Evolutionary conservation across 1,284 basidiomycete species (phyloP).

Genomic region (Tranzscheliella williamsii): DNA sequence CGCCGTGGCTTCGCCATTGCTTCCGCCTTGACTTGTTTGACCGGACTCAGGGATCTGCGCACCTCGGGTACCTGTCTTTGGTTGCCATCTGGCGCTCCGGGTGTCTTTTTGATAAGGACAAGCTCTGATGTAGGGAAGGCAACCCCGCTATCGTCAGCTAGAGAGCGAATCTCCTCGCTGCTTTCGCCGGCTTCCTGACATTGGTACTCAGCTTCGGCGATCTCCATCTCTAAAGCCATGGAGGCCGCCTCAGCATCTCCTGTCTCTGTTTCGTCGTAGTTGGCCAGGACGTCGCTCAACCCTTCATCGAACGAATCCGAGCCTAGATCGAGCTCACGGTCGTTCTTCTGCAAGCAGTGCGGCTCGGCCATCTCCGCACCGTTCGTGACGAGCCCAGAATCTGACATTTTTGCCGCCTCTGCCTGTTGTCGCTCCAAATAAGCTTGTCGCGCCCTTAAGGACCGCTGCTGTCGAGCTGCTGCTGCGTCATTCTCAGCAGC

Average conservation of each 20-base stretch:
- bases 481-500: background rate
- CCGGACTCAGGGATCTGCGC: conserved; percentile 26
- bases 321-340: conserved; percentile 14
- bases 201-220: conserved; percentile 2
- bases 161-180: no score
- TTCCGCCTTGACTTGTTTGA: conserved; percentile 32
- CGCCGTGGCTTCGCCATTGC: conserved; percentile 11
- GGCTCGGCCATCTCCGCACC: no score
- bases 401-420: conserved; percentile 5
- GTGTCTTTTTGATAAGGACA: conserved; percentile 12
- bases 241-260: conserved; percentile 29
- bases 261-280: conserved; percentile 29
- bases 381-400: no score
- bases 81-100: background rate
- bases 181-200: background rate
- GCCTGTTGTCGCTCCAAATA: conserved; percentile 29
- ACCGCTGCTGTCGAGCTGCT: conserved; percentile 21
- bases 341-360: no score
- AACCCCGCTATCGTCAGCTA: conserved; percentile 32
- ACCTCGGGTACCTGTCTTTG: conserved; percentile 1
- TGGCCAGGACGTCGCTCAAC: conserved; percentile 15
- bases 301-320: conserved; percentile 30
- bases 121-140: conserved; percentile 1
- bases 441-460: conserved; percentile 20
- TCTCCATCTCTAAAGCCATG: conserved; percentile 34